phyloP scores from a whole-genome alignment of 2,329 filamentous ascomycete species.

The Phoma sp. region DNA sequence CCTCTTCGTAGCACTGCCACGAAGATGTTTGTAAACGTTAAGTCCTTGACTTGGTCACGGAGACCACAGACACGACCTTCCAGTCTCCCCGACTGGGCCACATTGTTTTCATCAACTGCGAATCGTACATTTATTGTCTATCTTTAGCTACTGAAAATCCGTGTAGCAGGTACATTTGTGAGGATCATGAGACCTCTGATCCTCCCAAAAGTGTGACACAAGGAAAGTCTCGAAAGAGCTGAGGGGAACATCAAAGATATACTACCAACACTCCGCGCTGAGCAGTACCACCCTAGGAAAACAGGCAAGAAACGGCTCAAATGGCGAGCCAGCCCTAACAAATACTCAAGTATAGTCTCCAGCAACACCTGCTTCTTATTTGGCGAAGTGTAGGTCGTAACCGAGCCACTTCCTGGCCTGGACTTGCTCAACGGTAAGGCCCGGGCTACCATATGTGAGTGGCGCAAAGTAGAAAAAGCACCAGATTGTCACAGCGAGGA shows the following conservation, averaged over 20 bases:
- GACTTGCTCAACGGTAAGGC: constrained; percentile 79
- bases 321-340: neutral
- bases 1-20: no score
- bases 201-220: neutral
- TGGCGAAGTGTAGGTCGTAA: constrained; percentile 98
- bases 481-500: constrained; percentile 71
- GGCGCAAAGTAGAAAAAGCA: constrained; percentile 95
- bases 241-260: neutral
- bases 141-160: neutral
- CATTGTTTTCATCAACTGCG: neutral
- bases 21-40: no score
- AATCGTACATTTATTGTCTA: constrained; percentile 13
- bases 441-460: constrained; percentile 92
- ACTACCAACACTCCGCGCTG: constrained; percentile 8
- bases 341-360: neutral
- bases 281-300: constrained; percentile 8
- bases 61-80: no score
- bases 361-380: constrained; percentile 62
- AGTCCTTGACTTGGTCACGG: no score
- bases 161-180: neutral
- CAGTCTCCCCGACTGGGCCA: no score
- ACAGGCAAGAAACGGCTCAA: constrained; percentile 6
- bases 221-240: constrained; percentile 9
- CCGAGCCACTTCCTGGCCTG: constrained; percentile 90
- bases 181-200: neutral